Base-by-base conservation (phyloP, 257 asterid genomes). In the Nicotiana noctiflora region DNA sequence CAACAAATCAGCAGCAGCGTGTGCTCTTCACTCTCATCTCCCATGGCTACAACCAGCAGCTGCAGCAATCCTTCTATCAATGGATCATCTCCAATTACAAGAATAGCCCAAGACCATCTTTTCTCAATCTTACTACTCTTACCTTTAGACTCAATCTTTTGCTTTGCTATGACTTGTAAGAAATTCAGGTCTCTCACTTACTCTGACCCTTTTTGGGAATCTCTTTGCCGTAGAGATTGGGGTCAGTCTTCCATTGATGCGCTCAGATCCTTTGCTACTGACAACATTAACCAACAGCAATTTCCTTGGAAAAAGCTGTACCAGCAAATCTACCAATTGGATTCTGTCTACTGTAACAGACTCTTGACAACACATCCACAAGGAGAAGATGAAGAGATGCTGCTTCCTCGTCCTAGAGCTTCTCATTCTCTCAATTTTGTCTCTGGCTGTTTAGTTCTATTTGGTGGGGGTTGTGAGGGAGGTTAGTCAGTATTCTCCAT, bases 381-480 rank as follows among this genome's bases (percentile, higher is more conserved):
- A 14, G 76, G 76, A 40, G 76, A 37, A 44, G 77, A 40, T 40
- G 49, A 44, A 12, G 90, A 80, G 40, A 86, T 67, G 78, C 55
- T 68, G 52, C 57, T 86, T 25, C 98, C 99, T 1, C 79, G 80
- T 15, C 94, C 99, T 21, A 87, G 99, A 81, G 99, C 99, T 89
- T 95, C 99, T 62, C 98, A 93, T 86, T 93, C 99, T 0, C 91
- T 95, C 76, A 93, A 91, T 82, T 85, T 90, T 75, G 89, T 93
- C 4, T 86, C 92, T 81, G 98, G 95, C 1, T 92, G 88, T 82
- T 86, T 95, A 80, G 85, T 95, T 84, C 91, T 95, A 77, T 95
- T 91, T 63, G 99, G 99, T 29, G 98, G 99, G 12, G 99, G 99
- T 40, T 91, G 94, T 68, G 90, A 92, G 59, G 99, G 99, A 89